Percentiles rank a stretch among this genome's conserved stretches.
Evolutionary conservation across 768 basidiomycete species (phyloP).

Genomic region (Glaciozyma antarctica): DNA sequence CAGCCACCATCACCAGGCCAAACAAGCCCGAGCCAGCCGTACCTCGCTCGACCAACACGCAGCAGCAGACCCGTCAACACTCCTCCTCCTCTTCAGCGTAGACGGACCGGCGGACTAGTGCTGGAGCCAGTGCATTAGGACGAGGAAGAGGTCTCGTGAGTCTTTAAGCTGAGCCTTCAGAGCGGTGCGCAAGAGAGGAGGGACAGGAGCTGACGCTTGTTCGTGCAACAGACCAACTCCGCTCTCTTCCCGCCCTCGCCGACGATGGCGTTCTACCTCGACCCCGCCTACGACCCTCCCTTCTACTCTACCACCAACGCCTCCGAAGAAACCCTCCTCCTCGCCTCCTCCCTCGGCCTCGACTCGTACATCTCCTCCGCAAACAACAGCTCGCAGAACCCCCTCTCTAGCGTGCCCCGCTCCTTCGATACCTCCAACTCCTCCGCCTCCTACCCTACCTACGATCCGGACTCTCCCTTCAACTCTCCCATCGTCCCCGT

Average conservation of each 20-base stretch:
- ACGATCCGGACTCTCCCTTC: conserved; percentile 33
- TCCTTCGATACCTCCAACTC: neutral
- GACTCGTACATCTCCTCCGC: neutral
- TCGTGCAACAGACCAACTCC: neutral
- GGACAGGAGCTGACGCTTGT: neutral
- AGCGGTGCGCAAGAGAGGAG: too few relatives aligned
- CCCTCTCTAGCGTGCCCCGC: neutral
- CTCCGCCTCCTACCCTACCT: conserved; percentile 12
- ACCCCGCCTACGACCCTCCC: neutral
- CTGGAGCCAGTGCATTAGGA: too few relatives aligned
- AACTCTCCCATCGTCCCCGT: conserved; percentile 18
- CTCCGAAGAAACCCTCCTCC: neutral
- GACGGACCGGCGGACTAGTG: too few relatives aligned
- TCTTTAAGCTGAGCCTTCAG: too few relatives aligned
- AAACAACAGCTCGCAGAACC: neutral
- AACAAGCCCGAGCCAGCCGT: too few relatives aligned
- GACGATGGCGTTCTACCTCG: conserved; percentile 1
- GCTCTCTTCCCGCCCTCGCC: neutral
- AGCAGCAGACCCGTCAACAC: too few relatives aligned
- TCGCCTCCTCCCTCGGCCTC: neutral
- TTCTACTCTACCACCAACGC: neutral
- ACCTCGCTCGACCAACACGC: too few relatives aligned
- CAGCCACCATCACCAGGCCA: too few relatives aligned
- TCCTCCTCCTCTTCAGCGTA: too few relatives aligned
- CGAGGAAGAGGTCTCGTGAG: too few relatives aligned